These are phyloP conservation scores for Pyricularia grisea DNA, from an alignment of 2,329 filamentous ascomycete species.

Conservation along the genomic window DNA sequence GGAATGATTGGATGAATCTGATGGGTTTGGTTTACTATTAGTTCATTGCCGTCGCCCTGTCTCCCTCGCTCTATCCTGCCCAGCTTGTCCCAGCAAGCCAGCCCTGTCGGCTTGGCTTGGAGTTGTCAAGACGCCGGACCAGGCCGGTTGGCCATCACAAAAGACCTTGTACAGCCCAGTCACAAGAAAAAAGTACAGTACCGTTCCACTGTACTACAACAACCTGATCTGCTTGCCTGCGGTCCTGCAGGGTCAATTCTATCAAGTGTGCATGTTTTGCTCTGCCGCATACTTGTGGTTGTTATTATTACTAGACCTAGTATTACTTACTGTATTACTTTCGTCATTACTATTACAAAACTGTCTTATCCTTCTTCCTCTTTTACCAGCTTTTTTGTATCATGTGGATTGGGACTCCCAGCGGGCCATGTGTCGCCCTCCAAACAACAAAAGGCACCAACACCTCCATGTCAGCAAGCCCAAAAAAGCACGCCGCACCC, in stretches of 20 bases:
- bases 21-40: neutral
- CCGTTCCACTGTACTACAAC: neutral
- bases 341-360: too few relatives aligned
- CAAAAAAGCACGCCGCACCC: neutral
- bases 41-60: neutral
- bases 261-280: neutral
- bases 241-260: neutral
- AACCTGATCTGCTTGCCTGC: neutral
- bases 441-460: neutral
- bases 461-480: neutral
- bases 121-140: neutral
- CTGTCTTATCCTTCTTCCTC: neutral
- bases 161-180: neutral
- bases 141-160: neutral
- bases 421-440: neutral
- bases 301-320: too few relatives aligned
- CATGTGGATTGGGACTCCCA: neutral
- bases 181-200: neutral
- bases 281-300: neutral
- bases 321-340: too few relatives aligned
- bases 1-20: neutral
- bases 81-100: neutral
- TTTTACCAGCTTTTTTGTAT: neutral
- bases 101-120: neutral
- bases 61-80: neutral